Base-by-base conservation (phyloP, 1,284 basidiomycete genomes). In the Exobasidium cylindrosporum region DNA sequence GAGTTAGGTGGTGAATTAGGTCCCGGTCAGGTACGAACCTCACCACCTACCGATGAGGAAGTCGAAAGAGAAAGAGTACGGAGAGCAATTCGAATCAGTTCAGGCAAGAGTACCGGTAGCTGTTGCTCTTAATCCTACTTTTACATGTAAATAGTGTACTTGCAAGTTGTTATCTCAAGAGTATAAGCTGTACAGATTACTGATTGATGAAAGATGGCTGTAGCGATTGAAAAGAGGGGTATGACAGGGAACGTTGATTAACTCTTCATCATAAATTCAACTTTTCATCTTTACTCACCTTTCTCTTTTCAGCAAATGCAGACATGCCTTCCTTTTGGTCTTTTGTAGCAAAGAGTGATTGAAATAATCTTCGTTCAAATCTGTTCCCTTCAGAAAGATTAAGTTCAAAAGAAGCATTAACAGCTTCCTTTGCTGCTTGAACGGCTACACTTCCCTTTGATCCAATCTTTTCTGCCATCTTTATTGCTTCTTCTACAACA, bases 261-360 rank as follows among this genome's bases (percentile, higher is more conserved):
- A 40, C 35, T 40, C n/a, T 44, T 44, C 14, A 23, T 44, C 43
- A 44, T 13, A 14, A 14, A 50, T 14, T 14, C 10, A 3, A 6
- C 29, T 55, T 32, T 35, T 11, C 32, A 4, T 3, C 30, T 4
- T 40, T 44, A 53, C 62, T 61, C 47, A 62, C 62, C 82, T 91
- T 91, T 79, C 95, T 86, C 85, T 97, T 98, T 82, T 97, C 92
- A n/a, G 88, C 88, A 78, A 98, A 97, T n/a, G 94, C 95, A 43
- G 84, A 80, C 95, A 97, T 97, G 28, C 94, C 92, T 83, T 97
- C 93, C 84, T 97, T 97, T 83, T 97, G 95, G 81, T 98, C 95
- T 65, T 89, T 86, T 44, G 95, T 97, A 17, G 92, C 92, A 74
- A 98, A 98, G 67, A 95, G 82, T 57, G 87, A 85, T 74, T 97